Evolutionary conservation across 179 eudicot genomes (phyloP), one percentile per base, ranked within the genome.

Genomic region (Actinidia arguta): DNA sequence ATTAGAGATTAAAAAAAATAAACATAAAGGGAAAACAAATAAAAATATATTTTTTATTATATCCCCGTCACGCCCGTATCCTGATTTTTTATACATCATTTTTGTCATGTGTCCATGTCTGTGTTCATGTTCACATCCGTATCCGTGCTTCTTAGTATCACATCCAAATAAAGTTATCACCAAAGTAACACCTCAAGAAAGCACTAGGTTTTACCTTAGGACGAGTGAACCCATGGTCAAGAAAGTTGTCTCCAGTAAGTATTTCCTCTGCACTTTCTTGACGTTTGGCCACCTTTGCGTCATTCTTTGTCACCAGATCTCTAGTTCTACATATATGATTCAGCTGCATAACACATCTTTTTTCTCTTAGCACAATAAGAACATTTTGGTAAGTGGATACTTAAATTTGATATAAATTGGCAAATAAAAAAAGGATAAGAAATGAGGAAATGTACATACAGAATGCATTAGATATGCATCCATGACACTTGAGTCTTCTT

Each of bases 161-260:
- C 69, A 44, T 47, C 62, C 51, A 42, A 42, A 6, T 42, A 48
- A 25, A 46, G 24, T 71, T n/a, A 71, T 11, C 11, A 71, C 46
- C 20, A 31, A 46, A 59, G 64, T 18, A 12, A 12, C 69, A 63
- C 44, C 73, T 51, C n/a, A 68, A 14, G 42, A 75, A 47, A 77
- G 36, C 51, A 62, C n/a, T 44, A 18, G 27, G 13, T 67, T 42
- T 62, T 88, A 94, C 99, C 96, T 95, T 97, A 51, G 99, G 98
- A 77, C 98, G 98, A 76, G 97, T 92, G 84, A 92, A 97, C 7
- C 99, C 98, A 50, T 90, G 98, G 85, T 97, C 99, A 80, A 86
- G 98, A 62, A 84, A 94, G 80, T 70, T 82, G 62, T 90, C 90
- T 82, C 75, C 85, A 59, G 80, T 86, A 13, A 88, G 59, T 46